Evolutionary conservation across 2,329 filamentous ascomycete genomes (phyloP), one percentile per base, ranked within the genome.

Genomic region (Macrophomina pseudophaseolina): DNA sequence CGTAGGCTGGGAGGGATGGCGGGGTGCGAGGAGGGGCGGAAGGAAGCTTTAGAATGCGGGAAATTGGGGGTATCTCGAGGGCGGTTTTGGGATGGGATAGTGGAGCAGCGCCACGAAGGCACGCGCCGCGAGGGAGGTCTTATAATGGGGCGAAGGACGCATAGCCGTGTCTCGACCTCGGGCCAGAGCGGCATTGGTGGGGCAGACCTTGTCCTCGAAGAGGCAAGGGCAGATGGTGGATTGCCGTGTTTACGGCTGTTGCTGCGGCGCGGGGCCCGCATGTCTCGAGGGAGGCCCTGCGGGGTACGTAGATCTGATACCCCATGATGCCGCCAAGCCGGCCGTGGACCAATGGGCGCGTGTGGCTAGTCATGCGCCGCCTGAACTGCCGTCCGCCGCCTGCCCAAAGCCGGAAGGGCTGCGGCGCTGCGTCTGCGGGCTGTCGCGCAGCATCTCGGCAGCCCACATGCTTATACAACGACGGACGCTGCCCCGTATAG

Each of bases 251-350:
- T 28, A 54, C 52, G 52, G 54, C 54, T 44, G 4, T 46, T 62
- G 58, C 58, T 49, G 44, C 44, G 58, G 58, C 58, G 58, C 58
- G 44, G 58, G 58, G 58, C 42, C 40, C 40, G n/a, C 42, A n/a
- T 7, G 35, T 35, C n/a, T 53, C 49, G 16, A 54, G 14, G 16
- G 42, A 42, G 30, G 42, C 42, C n/a, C 58, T 62, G 58, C 58
- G 58, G 58, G 58, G 58, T 62, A 62, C 44, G 30, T 35, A 38
- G 58, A 62, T 62, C 58, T 62, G 58, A 62, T 62, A 35, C 58
- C 58, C 58, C 58, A 62, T 28, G 9, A 14, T 49, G 42, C 56
- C 33, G 58, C 58, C 44, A 62, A 49, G 44, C n/a, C 18, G 40
- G 3, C 16, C 4, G 6, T 5, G 5, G 16, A 9, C 58, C 58